Base-by-base conservation (phyloP, 31 red algal species). In the Pterothamnion heteromorphum region DNA sequence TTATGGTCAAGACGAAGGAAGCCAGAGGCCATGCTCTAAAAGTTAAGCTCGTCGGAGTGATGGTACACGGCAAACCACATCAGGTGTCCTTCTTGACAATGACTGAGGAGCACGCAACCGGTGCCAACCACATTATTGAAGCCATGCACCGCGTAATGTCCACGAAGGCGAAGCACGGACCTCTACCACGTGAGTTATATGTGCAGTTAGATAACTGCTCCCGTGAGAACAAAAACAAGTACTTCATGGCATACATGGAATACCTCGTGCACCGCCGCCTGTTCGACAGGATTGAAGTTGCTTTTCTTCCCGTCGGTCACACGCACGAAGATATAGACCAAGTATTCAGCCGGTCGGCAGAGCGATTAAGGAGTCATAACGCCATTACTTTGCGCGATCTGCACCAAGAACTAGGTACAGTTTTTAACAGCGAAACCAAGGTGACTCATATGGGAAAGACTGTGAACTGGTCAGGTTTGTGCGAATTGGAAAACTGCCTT, bases 261-360 rank as follows among this genome's bases (percentile, higher is more conserved):
- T 81, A 31, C 83, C 74, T 92, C 3, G 90, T 92, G 5, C 14
- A 18, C 0, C 0, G 0, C 4, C 9, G 28, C 0, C 23, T 92
- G 20, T 92, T 24, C 31, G 44, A 82, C 0, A 37, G 41, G 57
- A 36, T 80, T 0, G 0, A 83, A 38, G 72, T 21, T 1, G 27
- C 14, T 32, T 90, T 90, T 35, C 57, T 74, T 32, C 88, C 57
- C 1, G 57, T 74, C 1, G 90, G 90, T n/a, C 90, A 92, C 24
- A 90, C 88, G 1, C 88, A 90, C 27, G 41, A 74, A n/a, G 87
- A 89, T 33, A 89, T 89, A 3, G 44, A 90, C 33, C 57, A 90
- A 74, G 5, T 3, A 1, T 90, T 90, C 27, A 36, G 23, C 28
- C 3, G 88, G 2, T 35, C 57, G 28, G 74, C 88, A 36, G n/a